phyloP scores from a whole-genome alignment of 2,329 filamentous ascomycete species.

The Acrocalymma vagum region DNA sequence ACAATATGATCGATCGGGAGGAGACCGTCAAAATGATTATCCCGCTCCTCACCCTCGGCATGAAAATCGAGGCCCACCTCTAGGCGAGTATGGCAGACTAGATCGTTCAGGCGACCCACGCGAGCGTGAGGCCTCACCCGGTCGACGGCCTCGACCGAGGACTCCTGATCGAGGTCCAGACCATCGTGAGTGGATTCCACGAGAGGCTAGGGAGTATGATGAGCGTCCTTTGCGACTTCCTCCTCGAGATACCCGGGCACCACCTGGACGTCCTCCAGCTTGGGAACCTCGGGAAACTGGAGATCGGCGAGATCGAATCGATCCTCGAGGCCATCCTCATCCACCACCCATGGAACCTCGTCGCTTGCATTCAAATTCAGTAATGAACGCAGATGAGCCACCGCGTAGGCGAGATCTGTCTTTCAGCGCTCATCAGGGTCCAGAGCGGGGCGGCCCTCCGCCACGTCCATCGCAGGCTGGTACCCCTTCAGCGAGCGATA shows the following conservation, averaged over 20 bases:
- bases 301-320: slow-evolving; percentile 38
- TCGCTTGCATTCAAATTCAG: slow-evolving; percentile 32
- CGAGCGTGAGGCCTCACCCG: slow-evolving; percentile 52
- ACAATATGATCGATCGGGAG: slow-evolving; percentile 36
- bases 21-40: slow-evolving; percentile 39
- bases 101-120: slow-evolving; percentile 52
- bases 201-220: slow-evolving; percentile 46
- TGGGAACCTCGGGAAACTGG: slow-evolving; percentile 39
- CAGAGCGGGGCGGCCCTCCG: slow-evolving; percentile 31
- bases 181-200: slow-evolving; percentile 39
- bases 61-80: slow-evolving; percentile 40
- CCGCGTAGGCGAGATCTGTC: slow-evolving; percentile 36
- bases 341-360: slow-evolving; percentile 24
- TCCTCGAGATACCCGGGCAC: slow-evolving; percentile 39
- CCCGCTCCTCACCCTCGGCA: slow-evolving; percentile 37
- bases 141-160: slow-evolving; percentile 45
- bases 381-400: slow-evolving; percentile 30
- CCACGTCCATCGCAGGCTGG: slow-evolving; percentile 24
- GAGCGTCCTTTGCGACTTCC: slow-evolving; percentile 44
- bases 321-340: slow-evolving; percentile 35
- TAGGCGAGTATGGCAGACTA: slow-evolving; percentile 53
- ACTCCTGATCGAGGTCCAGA: slow-evolving; percentile 48
- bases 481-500: slow-evolving; percentile 22
- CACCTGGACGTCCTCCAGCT: slow-evolving; percentile 27
- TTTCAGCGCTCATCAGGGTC: slow-evolving; percentile 21